Percentiles rank a stretch among this genome's conserved stretches.
Evolutionary conservation across 192 early-diverging fungal genomes (phyloP).

Genomic region (Cetraspora pellucida): DNA sequence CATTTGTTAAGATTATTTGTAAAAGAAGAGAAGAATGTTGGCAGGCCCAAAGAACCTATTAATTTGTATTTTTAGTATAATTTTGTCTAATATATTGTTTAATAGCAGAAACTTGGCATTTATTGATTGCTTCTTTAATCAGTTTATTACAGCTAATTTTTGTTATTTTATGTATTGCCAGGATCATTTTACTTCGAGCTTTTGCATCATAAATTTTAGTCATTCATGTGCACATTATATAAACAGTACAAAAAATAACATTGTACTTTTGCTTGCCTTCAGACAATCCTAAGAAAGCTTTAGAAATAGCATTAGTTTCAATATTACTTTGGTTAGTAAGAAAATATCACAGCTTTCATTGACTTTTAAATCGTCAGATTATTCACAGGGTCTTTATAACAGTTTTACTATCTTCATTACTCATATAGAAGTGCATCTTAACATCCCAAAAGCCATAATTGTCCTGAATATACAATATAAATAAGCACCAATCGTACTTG

Average conservation of each 20-base stretch:
- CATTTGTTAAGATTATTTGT: constrained; percentile 9
- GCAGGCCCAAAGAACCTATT: constrained; percentile 8
- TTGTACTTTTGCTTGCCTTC: constrained; percentile 14
- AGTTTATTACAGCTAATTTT: constrained; percentile 10
- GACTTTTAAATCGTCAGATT: neutral
- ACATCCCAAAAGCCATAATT: constrained; percentile 16
- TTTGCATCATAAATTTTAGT: constrained; percentile 8
- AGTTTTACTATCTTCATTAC: neutral
- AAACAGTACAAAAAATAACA: constrained; percentile 21
- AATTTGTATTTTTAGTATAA: neutral
- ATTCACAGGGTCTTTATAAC: constrained; percentile 25
- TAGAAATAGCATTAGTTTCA: constrained; percentile 3
- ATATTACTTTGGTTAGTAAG: constrained; percentile 25
- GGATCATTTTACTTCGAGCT: neutral
- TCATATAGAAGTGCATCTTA: constrained; percentile 32
- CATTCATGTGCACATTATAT: constrained; percentile 30
- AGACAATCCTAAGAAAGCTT: constrained; percentile 2
- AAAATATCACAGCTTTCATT: constrained; percentile 29
- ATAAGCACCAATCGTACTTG: constrained; percentile 24
- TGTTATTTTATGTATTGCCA: constrained; percentile 7
- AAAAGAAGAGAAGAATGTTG: constrained; percentile 27
- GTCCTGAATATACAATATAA: constrained; percentile 34
- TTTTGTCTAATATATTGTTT: constrained; percentile 2
- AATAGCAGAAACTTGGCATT: constrained; percentile 3
- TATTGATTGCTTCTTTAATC: constrained; percentile 8